A percentile compares a stretch with the other conserved stretches of the same genome.
Conservation (phyloP, 495 filamentous ascomycete genomes). For the Aspergillus sparsus region DNA sequence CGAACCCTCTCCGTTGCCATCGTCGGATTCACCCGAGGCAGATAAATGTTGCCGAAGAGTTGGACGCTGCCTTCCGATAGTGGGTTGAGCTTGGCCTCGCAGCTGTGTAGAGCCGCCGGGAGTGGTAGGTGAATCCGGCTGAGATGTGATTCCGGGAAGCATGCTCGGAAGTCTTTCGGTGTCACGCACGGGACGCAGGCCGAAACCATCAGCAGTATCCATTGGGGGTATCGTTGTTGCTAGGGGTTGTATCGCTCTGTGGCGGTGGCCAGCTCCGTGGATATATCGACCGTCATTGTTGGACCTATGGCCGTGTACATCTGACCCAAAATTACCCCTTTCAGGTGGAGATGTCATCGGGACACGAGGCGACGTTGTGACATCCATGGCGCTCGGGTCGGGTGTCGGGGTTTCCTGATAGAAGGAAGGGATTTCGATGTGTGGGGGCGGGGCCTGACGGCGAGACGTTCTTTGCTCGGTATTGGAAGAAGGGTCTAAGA, state of each 20-base stretch:
- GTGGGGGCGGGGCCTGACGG: conserved; percentile 68
- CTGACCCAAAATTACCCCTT: conserved; percentile 64
- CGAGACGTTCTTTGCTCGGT: conserved; percentile 54
- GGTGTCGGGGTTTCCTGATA: conserved; percentile 49
- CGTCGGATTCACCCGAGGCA: conserved; percentile 82
- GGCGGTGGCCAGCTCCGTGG: conserved; percentile 42
- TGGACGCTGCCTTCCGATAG: conserved; percentile 61
- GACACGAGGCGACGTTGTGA: conserved; percentile 66
- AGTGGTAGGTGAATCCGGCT: conserved; percentile 92
- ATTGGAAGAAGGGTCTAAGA: conserved; percentile 41
- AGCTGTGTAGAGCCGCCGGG: conserved; percentile 67
- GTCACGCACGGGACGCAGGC: conserved; percentile 79
- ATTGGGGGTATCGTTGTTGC: conserved; percentile 70
- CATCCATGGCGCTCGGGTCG: conserved; percentile 57
- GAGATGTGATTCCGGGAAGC: conserved; percentile 75
- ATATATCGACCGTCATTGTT: conserved; percentile 59
- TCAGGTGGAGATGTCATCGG: conserved; percentile 75
- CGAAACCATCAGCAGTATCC: conserved; percentile 73
- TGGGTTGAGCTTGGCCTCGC: conserved; percentile 46
- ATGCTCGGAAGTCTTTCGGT: conserved; percentile 84
- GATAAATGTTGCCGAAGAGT: conserved; percentile 87
- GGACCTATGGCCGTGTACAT: conserved; percentile 46
- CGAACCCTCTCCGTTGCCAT: conserved; percentile 74
- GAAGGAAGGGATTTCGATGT: conserved; percentile 70
- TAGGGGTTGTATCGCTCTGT: conserved; percentile 64